Conservation (phyloP, 495 filamentous ascomycete species). For the Annulohypoxylon stygium region DNA sequence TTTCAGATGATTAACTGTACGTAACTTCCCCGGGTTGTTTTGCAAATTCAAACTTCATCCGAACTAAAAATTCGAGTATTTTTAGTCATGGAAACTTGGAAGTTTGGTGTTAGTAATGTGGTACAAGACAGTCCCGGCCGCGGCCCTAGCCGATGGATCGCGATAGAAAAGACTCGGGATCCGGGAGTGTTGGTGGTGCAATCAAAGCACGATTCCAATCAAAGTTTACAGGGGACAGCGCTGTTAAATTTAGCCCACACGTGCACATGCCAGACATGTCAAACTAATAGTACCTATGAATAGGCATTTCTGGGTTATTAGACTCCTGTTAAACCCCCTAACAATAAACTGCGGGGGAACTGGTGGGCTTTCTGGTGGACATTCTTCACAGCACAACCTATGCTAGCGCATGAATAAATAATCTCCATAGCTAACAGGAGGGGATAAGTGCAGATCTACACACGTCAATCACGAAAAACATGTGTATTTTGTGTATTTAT, state of each 20-base stretch:
- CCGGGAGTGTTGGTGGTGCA: conserved; percentile 20
- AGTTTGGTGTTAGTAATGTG: conserved; percentile 24
- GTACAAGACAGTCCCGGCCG: conserved; percentile 34
- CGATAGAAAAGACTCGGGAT: background rate
- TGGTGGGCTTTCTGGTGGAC: conserved; percentile 13
- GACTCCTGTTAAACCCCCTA: conserved; percentile 21
- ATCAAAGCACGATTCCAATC: conserved; percentile 12
- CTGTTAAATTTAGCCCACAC: conserved; percentile 21
- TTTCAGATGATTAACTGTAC: background rate
- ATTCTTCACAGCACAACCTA: conserved; percentile 13
- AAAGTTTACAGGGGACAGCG: conserved; percentile 25
- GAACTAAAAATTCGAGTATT: background rate
- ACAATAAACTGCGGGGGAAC: conserved; percentile 38
- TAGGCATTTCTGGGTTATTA: conserved; percentile 1
- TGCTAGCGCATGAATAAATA: conserved; percentile 41
- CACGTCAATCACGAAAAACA: conserved; percentile 18
- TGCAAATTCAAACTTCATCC: background rate
- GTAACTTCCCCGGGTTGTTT: background rate
- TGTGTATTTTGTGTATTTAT: background rate
- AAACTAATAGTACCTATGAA: background rate
- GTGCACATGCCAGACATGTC: background rate
- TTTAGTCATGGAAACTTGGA: conserved; percentile 16
- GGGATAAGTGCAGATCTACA: conserved; percentile 22
- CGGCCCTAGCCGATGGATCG: conserved; percentile 21
- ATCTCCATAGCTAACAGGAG: conserved; percentile 28